These are phyloP conservation scores for Ogataea saltuana DNA, from an alignment of 805 yeast species.

Conservation along the genomic window DNA sequence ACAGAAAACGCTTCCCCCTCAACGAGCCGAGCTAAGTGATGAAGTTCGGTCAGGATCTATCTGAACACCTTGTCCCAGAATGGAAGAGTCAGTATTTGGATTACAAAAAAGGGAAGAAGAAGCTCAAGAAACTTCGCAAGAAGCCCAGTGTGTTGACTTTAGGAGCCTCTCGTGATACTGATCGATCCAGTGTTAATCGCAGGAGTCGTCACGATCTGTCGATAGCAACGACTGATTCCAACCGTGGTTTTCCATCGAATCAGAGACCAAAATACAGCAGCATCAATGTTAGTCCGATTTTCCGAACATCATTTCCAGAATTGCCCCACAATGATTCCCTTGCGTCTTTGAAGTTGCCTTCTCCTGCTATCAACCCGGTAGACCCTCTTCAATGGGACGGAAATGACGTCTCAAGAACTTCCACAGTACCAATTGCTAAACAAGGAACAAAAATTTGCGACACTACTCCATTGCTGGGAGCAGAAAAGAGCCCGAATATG, in stretches of 20 bases:
- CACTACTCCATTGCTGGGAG: constrained; percentile 8
- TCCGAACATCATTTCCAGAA: neutral
- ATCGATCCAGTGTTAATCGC: neutral
- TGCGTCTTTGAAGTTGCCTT: constrained; percentile 28
- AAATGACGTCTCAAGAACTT: neutral
- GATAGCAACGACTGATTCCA: neutral
- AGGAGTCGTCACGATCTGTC: neutral
- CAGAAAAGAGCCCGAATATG: neutral
- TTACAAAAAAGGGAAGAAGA: constrained; percentile 52
- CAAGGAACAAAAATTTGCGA: constrained; percentile 10
- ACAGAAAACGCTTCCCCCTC: no score
- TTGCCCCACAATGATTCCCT: constrained; percentile 12
- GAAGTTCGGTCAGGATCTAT: constrained; percentile 71
- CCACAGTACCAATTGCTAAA: neutral
- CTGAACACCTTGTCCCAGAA: constrained; percentile 75
- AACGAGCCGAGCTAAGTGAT: constrained; percentile 36
- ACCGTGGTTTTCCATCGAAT: neutral
- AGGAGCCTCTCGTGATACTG: neutral
- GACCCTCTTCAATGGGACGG: constrained; percentile 5
- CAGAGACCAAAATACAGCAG: constrained; percentile 5
- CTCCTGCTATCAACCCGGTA: constrained; percentile 25
- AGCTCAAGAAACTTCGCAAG: constrained; percentile 34
- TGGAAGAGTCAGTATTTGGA: constrained; percentile 85
- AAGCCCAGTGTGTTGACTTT: constrained; percentile 17
- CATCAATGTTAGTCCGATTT: constrained; percentile 3